These are phyloP conservation scores for Phytopythium aichiense DNA, from an alignment of 352 stramenopile genomes.

Conservation along the genomic window DNA sequence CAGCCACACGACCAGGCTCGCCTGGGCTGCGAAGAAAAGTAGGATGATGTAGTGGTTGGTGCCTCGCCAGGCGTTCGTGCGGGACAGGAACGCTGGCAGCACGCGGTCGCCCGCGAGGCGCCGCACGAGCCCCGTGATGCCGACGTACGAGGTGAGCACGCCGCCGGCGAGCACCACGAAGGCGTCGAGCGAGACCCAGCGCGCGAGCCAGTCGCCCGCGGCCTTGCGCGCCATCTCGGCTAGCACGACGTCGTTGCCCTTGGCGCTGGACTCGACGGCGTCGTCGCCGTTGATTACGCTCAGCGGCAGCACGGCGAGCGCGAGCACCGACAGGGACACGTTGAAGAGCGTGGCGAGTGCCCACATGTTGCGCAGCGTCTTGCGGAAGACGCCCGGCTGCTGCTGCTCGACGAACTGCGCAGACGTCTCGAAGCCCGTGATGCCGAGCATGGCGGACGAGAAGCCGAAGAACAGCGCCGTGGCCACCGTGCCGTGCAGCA, in stretches of 20 bases:
- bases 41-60: constrained; percentile 88
- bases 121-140: constrained; percentile 81
- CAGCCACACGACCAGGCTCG: constrained; percentile 75
- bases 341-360: constrained; percentile 86
- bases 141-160: constrained; percentile 87
- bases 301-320: constrained; percentile 76
- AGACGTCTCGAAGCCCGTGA: constrained; percentile 90
- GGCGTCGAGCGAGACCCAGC: constrained; percentile 81
- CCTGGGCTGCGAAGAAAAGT: constrained; percentile 63
- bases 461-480: constrained; percentile 80
- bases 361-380: constrained; percentile 85
- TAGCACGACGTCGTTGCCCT: constrained; percentile 66
- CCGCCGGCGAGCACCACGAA: constrained; percentile 87
- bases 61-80: constrained; percentile 62
- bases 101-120: constrained; percentile 79
- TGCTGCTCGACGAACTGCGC: constrained; percentile 92
- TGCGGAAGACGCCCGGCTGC: constrained; percentile 75
- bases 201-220: constrained; percentile 50
- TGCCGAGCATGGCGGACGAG: constrained; percentile 84
- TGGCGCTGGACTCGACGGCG: neutral
- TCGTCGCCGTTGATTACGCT: constrained; percentile 54
- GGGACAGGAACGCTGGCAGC: constrained; percentile 51
- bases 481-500: constrained; percentile 37
- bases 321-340: constrained; percentile 76
- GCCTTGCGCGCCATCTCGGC: constrained; percentile 62